These are phyloP conservation scores for Glycine tomentella DNA, from an alignment of 306 rosid species.

Conservation along the genomic window DNA sequence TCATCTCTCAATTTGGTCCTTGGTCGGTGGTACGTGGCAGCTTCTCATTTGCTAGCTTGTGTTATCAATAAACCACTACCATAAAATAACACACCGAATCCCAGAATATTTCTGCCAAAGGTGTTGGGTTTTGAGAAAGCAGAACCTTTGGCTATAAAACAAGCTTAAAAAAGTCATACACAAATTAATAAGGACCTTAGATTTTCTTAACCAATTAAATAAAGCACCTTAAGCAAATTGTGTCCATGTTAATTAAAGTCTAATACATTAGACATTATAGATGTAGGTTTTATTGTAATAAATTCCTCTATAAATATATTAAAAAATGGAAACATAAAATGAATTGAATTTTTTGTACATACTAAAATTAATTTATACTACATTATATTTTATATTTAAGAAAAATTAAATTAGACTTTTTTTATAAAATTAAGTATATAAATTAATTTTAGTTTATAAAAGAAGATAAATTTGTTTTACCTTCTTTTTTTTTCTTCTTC, in stretches of 20 bases:
- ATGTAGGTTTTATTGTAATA: no score
- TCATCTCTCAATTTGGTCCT: background rate
- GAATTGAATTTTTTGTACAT: no score
- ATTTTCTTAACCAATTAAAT: background rate
- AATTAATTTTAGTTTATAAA: no score
- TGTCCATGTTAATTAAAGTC: background rate
- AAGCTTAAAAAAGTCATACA: background rate
- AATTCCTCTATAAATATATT: no score
- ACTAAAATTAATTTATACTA: no score
- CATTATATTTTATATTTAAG: no score
- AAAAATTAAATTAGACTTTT: no score
- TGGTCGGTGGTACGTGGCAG: constrained; percentile 67
- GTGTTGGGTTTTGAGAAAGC: constrained; percentile 42
- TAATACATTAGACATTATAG: background rate
- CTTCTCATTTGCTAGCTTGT: constrained; percentile 17
- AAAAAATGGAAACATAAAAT: no score
- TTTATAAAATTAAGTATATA: no score
- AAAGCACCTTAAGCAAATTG: background rate
- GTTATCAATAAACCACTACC: constrained; percentile 43
- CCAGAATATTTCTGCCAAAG: constrained; percentile 26
- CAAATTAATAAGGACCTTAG: background rate
- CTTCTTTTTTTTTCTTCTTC: no score
- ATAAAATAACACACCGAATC: constrained; percentile 45
- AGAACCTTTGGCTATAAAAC: constrained; percentile 19
- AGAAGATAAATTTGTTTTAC: no score